phyloP scores from a whole-genome alignment of 345 rosid species.

The Adansonia digitata region DNA sequence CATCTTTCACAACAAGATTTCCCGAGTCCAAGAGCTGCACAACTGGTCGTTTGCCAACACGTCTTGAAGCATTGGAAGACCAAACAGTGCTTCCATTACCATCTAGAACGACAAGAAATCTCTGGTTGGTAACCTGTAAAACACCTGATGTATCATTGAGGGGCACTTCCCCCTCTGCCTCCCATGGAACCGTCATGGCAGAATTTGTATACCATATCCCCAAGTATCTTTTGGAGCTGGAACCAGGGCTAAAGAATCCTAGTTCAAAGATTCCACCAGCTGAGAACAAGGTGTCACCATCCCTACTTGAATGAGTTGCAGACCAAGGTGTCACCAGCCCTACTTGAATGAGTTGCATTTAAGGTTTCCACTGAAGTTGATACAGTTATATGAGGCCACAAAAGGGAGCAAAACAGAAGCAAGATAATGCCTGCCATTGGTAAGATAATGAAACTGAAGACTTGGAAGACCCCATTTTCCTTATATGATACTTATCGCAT shows the following conservation, averaged over 20 bases:
- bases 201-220: slow-evolving; percentile 43
- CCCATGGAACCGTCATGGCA: background rate
- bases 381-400: background rate
- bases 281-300: slow-evolving; percentile 26
- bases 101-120: slow-evolving; percentile 24
- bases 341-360: slow-evolving; percentile 7
- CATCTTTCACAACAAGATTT: background rate
- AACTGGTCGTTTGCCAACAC: slow-evolving; percentile 26
- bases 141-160: slow-evolving; percentile 28
- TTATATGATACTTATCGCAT: no score
- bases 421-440: background rate
- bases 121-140: slow-evolving; percentile 17
- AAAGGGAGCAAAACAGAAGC: background rate
- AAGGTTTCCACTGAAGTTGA: slow-evolving; percentile 10
- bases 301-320: no score
- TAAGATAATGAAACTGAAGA: no score
- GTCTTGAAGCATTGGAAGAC: slow-evolving; percentile 28
- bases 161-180: slow-evolving; percentile 26
- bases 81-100: slow-evolving; percentile 19
- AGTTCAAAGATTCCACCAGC: slow-evolving; percentile 17
- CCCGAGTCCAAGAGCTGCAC: background rate
- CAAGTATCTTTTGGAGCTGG: slow-evolving; percentile 24
- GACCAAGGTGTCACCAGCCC: slow-evolving; percentile 24
- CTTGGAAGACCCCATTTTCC: no score
- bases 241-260: slow-evolving; percentile 27